phyloP scores from a whole-genome alignment of 306 rosid genomes.

The Trifolium pratense region DNA sequence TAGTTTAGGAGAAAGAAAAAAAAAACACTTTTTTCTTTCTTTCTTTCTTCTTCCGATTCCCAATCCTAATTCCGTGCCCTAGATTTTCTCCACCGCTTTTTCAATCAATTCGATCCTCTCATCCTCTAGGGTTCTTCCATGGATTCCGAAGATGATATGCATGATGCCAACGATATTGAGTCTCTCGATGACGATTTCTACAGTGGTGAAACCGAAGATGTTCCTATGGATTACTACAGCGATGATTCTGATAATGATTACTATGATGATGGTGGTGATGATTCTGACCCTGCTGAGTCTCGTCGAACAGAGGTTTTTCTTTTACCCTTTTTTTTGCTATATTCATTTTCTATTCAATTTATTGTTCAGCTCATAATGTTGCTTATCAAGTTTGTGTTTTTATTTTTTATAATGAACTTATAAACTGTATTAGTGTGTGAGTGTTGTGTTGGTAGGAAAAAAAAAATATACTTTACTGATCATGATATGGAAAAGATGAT shows the following conservation, averaged over 20 bases:
- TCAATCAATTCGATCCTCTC: constrained; percentile 13
- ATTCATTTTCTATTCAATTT: not conserved
- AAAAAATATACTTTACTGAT: constrained; percentile 9
- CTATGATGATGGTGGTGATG: constrained; percentile 55
- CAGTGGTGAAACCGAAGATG: constrained; percentile 79
- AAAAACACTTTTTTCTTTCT: not conserved
- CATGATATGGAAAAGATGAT: constrained; percentile 1
- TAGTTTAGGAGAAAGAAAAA: constrained; percentile 30
- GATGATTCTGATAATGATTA: constrained; percentile 58
- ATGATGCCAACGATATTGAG: constrained; percentile 80
- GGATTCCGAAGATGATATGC: constrained; percentile 63
- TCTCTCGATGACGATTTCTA: constrained; percentile 81
- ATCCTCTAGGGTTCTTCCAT: constrained; percentile 42
- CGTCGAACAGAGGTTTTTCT: constrained; percentile 72
- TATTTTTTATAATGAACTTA: not conserved
- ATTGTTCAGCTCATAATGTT: constrained; percentile 25
- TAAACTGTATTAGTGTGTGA: constrained; percentile 6
- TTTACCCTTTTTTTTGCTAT: not conserved
- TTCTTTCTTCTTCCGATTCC: constrained; percentile 8
- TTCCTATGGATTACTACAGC: constrained; percentile 62
- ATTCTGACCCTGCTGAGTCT: constrained; percentile 57
- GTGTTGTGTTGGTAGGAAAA: constrained; percentile 14
- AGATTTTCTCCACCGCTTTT: constrained; percentile 39
- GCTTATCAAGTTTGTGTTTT: not conserved
- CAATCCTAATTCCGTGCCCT: constrained; percentile 39